Percentiles rank a stretch among this genome's conserved stretches.
Conservation (phyloP, 495 filamentous ascomycete species). For the Choiromyces venosus region DNA sequence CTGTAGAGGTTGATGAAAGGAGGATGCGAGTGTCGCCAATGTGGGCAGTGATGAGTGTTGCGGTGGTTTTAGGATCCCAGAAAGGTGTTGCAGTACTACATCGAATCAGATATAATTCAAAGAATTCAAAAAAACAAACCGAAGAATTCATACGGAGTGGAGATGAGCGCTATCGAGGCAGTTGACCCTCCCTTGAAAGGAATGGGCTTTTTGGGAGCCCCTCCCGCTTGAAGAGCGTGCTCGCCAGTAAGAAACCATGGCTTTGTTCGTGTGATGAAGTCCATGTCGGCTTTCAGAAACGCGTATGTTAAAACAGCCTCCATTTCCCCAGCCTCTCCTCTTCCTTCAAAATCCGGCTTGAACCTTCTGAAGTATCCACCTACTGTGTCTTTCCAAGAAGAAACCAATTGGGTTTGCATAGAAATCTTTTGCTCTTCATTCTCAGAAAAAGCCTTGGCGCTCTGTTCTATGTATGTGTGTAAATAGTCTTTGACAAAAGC, state of each 20-base stretch:
- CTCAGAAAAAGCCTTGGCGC: conserved; percentile 59
- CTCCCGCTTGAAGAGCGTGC: conserved; percentile 69
- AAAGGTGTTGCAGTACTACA: conserved; percentile 56
- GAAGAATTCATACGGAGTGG: conserved; percentile 60
- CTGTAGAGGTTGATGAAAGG: conserved; percentile 73
- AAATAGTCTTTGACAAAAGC: conserved; percentile 75
- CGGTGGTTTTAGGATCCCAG: conserved; percentile 83
- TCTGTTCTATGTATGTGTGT: conserved; percentile 81
- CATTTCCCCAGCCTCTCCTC: conserved; percentile 27
- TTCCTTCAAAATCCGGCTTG: conserved; percentile 60
- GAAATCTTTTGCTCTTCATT: conserved; percentile 41
- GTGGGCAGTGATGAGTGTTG: conserved; percentile 79
- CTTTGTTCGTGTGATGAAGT: conserved; percentile 63
- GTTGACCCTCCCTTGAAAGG: conserved; percentile 91
- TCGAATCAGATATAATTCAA: conserved; percentile 6
- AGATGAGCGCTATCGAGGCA: conserved; percentile 79
- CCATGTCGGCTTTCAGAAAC: conserved; percentile 84
- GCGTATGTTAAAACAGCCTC: conserved; percentile 65
- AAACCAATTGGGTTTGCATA: conserved; percentile 62
- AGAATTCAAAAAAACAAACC: neutral
- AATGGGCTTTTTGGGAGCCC: conserved; percentile 54
- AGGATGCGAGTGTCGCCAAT: conserved; percentile 89
- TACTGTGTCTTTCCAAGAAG: conserved; percentile 74
- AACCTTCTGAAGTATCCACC: conserved; percentile 94
- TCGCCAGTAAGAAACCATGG: conserved; percentile 44